phyloP scores from a whole-genome alignment of 2,329 filamentous ascomycete species.

The Xylariaceae sp. region DNA sequence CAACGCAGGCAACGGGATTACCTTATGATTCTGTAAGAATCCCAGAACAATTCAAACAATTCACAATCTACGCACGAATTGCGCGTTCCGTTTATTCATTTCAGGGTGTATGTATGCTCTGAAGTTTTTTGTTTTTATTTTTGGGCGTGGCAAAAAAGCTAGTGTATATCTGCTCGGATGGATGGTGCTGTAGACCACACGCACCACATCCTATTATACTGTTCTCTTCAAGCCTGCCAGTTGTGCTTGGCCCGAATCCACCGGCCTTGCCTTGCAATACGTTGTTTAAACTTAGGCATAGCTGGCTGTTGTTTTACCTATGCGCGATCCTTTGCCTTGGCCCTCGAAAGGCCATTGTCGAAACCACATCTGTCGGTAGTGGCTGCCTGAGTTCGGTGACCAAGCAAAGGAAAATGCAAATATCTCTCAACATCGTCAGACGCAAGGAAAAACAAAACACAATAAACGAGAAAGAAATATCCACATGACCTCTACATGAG shows the following conservation, averaged over 20 bases:
- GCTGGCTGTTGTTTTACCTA: constrained; percentile 11
- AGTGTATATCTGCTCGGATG: constrained; percentile 17
- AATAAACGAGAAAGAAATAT: constrained; percentile 22
- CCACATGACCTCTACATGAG: constrained; percentile 26
- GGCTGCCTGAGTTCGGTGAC: constrained; percentile 22
- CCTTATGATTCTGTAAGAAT: no score
- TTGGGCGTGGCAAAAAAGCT: constrained; percentile 21
- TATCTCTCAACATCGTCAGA: constrained; percentile 27
- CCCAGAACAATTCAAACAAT: background rate
- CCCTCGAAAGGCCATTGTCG: constrained; percentile 8
- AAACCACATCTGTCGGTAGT: constrained; percentile 8
- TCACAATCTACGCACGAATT: background rate
- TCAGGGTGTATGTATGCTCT: constrained; percentile 9
- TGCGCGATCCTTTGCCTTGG: constrained; percentile 11
- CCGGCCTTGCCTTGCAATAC: constrained; percentile 10
- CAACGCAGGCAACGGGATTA: no score
- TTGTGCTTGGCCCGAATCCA: constrained; percentile 8
- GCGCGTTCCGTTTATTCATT: background rate
- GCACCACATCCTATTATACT: constrained; percentile 14
- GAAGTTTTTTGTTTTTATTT: constrained; percentile 27
- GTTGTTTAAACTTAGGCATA: constrained; percentile 9
- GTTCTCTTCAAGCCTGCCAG: constrained; percentile 16
- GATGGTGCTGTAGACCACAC: constrained; percentile 14
- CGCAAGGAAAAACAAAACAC: constrained; percentile 27
- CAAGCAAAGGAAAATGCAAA: constrained; percentile 29